phyloP scores from a whole-genome alignment of 306 rosid species.

The Sicyos baderoa region DNA sequence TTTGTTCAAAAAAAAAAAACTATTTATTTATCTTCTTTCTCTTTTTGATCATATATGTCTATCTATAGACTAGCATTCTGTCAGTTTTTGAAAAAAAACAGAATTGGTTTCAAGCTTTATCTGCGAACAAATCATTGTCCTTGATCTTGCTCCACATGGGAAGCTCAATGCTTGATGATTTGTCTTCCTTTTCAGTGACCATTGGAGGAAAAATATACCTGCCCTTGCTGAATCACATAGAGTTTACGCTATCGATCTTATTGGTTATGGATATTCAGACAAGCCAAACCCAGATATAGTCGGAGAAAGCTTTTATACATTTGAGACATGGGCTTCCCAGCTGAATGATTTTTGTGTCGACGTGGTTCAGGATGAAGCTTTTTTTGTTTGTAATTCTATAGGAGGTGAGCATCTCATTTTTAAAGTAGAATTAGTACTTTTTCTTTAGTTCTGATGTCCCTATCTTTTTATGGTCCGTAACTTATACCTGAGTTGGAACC shows the following conservation, averaged over 20 bases:
- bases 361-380: slow-evolving; percentile 65
- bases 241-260: slow-evolving; percentile 81
- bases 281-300: slow-evolving; percentile 76
- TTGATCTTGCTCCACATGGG: neutral
- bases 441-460: neutral
- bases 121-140: neutral
- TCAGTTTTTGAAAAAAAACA: too few relatives aligned
- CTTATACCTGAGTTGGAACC: too few relatives aligned
- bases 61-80: too few relatives aligned
- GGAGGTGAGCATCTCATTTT: slow-evolving; percentile 50
- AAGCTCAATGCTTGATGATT: slow-evolving; percentile 3
- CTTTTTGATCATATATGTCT: too few relatives aligned
- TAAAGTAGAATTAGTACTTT: neutral
- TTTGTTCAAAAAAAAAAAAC: too few relatives aligned
- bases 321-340: slow-evolving; percentile 93
- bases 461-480: neutral
- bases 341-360: slow-evolving; percentile 65
- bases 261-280: slow-evolving; percentile 96
- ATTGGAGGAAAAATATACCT: slow-evolving; percentile 81
- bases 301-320: slow-evolving; percentile 58
- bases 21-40: too few relatives aligned
- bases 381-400: slow-evolving; percentile 85
- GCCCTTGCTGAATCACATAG: slow-evolving; percentile 64
- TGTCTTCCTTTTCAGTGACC: slow-evolving; percentile 60
- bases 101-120: too few relatives aligned